Conservation (phyloP, 371 early-diverging fungal genomes). For the Mucor sp. region DNA sequence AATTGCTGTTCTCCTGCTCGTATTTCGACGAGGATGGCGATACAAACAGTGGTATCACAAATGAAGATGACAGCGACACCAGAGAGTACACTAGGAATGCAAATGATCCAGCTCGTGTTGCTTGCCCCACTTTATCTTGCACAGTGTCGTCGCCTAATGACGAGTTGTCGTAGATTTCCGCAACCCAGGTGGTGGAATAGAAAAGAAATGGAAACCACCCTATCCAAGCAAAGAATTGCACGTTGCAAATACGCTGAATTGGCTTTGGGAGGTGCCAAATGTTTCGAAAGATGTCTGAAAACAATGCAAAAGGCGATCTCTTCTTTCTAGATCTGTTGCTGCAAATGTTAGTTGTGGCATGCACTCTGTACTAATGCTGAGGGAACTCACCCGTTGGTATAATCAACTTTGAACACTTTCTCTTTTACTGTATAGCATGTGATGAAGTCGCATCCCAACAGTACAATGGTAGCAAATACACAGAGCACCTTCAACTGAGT, state of each 20-base stretch:
- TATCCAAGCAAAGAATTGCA: slow-evolving; percentile 93
- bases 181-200: slow-evolving; percentile 83
- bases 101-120: slow-evolving; percentile 83
- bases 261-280: slow-evolving; percentile 69
- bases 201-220: slow-evolving; percentile 97
- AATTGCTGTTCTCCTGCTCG: background rate
- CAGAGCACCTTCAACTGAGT: slow-evolving; percentile 85
- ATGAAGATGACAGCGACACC: slow-evolving; percentile 71
- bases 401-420: slow-evolving; percentile 22
- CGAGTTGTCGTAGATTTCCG: slow-evolving; percentile 57
- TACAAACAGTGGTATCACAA: slow-evolving; percentile 67
- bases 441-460: slow-evolving; percentile 61
- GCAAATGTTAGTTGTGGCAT: background rate
- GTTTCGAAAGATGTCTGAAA: slow-evolving; percentile 36
- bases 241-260: slow-evolving; percentile 79
- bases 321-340: slow-evolving; percentile 2
- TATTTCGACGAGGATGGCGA: slow-evolving; percentile 19
- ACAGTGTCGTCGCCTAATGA: slow-evolving; percentile 18
- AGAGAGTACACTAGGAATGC: slow-evolving; percentile 82
- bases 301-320: slow-evolving; percentile 30
- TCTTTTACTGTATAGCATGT: slow-evolving; percentile 74
- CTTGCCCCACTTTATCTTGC: slow-evolving; percentile 61
- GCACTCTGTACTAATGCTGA: too few species aligned
- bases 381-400: background rate
- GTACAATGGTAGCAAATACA: slow-evolving; percentile 66